Evolutionary conservation across 2,329 filamentous ascomycete genomes (phyloP), one percentile per base, ranked within the genome.

Genomic region (Lecanicillium sp.): DNA sequence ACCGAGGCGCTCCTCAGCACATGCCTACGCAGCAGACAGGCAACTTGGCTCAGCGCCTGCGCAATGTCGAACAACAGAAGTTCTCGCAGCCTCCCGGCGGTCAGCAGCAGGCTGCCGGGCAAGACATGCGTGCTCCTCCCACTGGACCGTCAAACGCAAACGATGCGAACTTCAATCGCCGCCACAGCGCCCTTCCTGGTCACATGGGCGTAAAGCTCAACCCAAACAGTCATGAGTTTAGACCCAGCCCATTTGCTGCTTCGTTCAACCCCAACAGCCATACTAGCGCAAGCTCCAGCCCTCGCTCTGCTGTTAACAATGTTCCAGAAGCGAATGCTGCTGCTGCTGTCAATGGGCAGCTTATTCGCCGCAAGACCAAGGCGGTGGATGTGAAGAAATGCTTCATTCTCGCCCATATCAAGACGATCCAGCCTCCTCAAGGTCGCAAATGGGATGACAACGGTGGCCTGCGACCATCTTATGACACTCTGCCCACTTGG

Each of bases 401-500:
- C 58, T 64, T 67, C 44, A 77, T 81, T 48, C 61, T 81, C 36
- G 66, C 71, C 2, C 70, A 75, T 46, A 71, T 83, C 53, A 74
- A 79, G 65, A 72, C 72, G 0, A 63, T 80, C 40, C 69, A 71
- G 48, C 74, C 78, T 1, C 70, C 73, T 0, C 67, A 72, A 50
- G 74, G 69, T 20, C 72, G 75, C 56, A 81, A 86, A 53, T 90
- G 84, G 73, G 75, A 81, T 29, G 78, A 82, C 50, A 95, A 93
- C 59, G 84, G 83, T 39, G 90, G 89, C n/a, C 79, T 96, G 45
- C 85, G 86, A 30, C 85, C 86, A 23, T 83, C 91, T 4, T 96
- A 85, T 65, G 84, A 89, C 57, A 97, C 93, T 1, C 73, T 76
- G 10, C 90, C 90, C 1, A 90, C 85, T 1, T 98, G 93, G 91